Base-by-base conservation (phyloP, 2,329 filamentous ascomycete genomes). In the Calonectria multiphialidica region DNA sequence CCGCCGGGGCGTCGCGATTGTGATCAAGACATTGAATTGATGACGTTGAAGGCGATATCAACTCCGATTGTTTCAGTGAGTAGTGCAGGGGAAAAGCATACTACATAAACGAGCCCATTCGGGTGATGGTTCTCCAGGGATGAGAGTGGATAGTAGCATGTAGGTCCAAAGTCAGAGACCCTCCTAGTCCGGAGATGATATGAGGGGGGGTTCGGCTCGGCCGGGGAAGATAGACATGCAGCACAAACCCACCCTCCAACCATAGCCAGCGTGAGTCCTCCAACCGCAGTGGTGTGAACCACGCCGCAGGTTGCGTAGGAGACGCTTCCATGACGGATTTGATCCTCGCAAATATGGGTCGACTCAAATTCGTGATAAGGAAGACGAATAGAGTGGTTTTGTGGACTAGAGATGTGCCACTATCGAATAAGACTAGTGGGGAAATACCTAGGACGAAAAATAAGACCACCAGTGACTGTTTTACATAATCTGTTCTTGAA, bases 21-120 rank as follows among this genome's bases (percentile, higher is more conserved):
- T 95, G 80, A 95, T 93, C 82, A 94, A 96, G 74, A n/a, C n/a
- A n/a, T n/a, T n/a, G 96, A 89, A 79, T 93, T 95, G n/a, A 91
- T 90, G 2, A 95, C 89, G 79, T 93, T 94, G 84, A 92, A 95
- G 16, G 90, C 91, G 71, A 95, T 91, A 80, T 96, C 94, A 72
- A 95, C 91, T 16, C 92, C 93, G 49, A 95, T 86, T 0, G 94
- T 96, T 16, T 88, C 89, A 75, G 90, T 90, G 8, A 93, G 80
- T 91, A 93, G 93, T 57, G 90, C 84, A 0, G 93, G 92, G 80
- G 95, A 94, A 25, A 94, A 87, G 80, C 89, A 95, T 0, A 91
- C 89, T 94, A 93, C 95, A 86, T 93, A 93, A 62, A 80, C 66
- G 70, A 77, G 80, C 63, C 55, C 69, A 18, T 76, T 79, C 44